Evolutionary conservation across 2,329 filamentous ascomycete genomes (phyloP), one percentile per base, ranked within the genome.

Genomic region (Aspergillus brunneoviolaceus): DNA sequence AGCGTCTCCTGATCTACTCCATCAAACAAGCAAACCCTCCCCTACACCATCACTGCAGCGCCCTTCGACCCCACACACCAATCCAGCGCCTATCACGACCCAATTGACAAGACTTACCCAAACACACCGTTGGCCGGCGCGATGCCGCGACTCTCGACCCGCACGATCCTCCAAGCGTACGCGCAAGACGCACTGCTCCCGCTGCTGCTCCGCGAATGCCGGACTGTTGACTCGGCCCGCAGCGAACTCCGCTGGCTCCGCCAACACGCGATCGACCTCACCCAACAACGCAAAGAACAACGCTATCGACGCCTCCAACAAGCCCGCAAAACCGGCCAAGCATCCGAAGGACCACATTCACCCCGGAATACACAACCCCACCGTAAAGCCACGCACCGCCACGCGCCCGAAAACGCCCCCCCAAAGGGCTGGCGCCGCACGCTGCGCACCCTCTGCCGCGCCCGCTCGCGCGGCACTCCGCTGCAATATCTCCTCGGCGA

Each of bases 401-500:
- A 25, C 5, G 9, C 19, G 23, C 33, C 51, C n/a, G 55, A 25
- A 5, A 7, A 56, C 21, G 16, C 21, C 11, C 35, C 63, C 51
- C 51, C 14, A 45, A 45, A 61, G 7, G 64, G 67, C 64, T 72
- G 71, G 72, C 72, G 64, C 48, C 64, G 60, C 50, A 60, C 72
- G 4, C 66, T 84, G 21, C 67, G 63, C 51, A 63, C 58, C 3
- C 74, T 79, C 69, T 82, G 77, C 56, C 55, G 55, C 21, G 66
- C 72, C 50, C 78, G 86, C 60, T 77, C 81, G 3, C 74, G 66
- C n/a, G 92, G 92, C 1, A 84, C 87, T 60, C 95, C 95, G 1
- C 77, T 99, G 35, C 95, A 98, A 74, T 98, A 98, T 72, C 83
- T 98, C 23, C 79, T 99, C 1, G 92, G 92, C 3, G 87, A 88